Base-by-base conservation (phyloP, 306 rosid species). In the Ormosia emarginata region DNA sequence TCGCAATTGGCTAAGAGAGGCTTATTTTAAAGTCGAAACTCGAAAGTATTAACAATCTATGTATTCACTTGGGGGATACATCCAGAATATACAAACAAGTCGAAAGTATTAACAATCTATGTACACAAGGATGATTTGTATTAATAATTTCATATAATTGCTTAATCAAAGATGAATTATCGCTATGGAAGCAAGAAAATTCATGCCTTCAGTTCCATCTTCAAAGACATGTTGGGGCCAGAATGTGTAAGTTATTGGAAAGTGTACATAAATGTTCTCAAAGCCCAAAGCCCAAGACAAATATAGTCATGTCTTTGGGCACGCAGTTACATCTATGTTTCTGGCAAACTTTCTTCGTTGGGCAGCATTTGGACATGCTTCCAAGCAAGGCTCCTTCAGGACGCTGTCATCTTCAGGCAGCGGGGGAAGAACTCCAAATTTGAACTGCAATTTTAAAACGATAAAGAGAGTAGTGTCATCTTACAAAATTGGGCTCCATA, bases 391-490 rank as follows among this genome's bases (percentile, higher is more conserved):
- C 87, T 93, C 92, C 87, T 86, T 90, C 74, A 89, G 75, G 77
- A 86, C 52, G 30, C 80, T 61, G 66, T 93, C 99, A 13, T 93
- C 95, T 86, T 90, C 90, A 12, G 91, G 90, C 50, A 67, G 82
- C 13, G 94, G 93, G 15, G 99, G 90, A 85, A 37, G 86, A 69
- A 93, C 87, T 62, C 99, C 98, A 68, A 95, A 95, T 90, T 90
- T 93, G 79, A 95, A 91, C 98, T 95, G 94, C 68, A 49, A 72
- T 64, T 74, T 84, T 56, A 39, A 62, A 79, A 66, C 32, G 13
- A 17, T 63, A 67, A 67, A 75, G 75, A 77, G 41, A 64, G 13
- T 52, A 61, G 57, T 68, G 30, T 33, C 52, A 70, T 52, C 64
- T 3, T 40, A 79, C 43, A 46, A 65, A 89, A 86, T 89, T 86